A percentile compares a stretch with the other conserved stretches of the same genome.
These are phyloP conservation scores for Phoenix roebelenii DNA, from an alignment of 176 grass and related monocot genomes.

Conservation along the genomic window DNA sequence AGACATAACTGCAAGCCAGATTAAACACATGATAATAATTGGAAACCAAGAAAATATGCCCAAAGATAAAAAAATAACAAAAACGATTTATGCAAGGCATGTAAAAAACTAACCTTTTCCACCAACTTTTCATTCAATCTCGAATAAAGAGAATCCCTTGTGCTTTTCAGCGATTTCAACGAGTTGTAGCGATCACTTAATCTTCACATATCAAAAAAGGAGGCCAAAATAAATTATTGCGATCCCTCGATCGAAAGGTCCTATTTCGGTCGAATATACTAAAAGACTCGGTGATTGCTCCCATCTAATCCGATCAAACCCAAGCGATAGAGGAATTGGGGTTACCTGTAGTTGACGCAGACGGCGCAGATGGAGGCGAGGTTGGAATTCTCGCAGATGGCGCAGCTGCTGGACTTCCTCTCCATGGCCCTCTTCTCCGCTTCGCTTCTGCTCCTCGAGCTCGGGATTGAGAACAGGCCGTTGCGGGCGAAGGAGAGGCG, in stretches of 20 bases:
- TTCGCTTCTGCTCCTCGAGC: too few relatives aligned
- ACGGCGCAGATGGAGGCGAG: slow-evolving; percentile 71
- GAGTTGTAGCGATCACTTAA: slow-evolving; percentile 42
- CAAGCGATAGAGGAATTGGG: neutral
- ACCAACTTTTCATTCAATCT: slow-evolving; percentile 38
- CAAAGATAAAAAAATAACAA: neutral
- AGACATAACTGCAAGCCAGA: too few relatives aligned
- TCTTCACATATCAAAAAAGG: slow-evolving; percentile 25
- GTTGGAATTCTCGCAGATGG: slow-evolving; percentile 76
- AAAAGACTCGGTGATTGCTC: neutral
- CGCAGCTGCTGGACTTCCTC: slow-evolving; percentile 26
- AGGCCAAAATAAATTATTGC: too few relatives aligned
- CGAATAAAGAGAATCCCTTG: slow-evolving; percentile 48
- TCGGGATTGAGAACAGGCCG: too few relatives aligned
- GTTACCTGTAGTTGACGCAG: slow-evolving; percentile 68
- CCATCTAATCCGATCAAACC: neutral
- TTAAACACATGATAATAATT: neutral
- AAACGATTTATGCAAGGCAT: neutral
- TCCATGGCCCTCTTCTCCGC: too few relatives aligned
- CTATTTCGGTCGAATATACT: neutral
- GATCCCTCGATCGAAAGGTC: too few relatives aligned
- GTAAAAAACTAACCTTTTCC: slow-evolving; percentile 41
- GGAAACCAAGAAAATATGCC: neutral
- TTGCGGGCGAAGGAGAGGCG: too few relatives aligned
- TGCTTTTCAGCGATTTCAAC: slow-evolving; percentile 43